A percentile compares a stretch with the other conserved stretches of the same genome.
Evolutionary conservation across 2,329 filamentous ascomycete genomes (phyloP).

Genomic region (Trichoderma endophyticum): DNA sequence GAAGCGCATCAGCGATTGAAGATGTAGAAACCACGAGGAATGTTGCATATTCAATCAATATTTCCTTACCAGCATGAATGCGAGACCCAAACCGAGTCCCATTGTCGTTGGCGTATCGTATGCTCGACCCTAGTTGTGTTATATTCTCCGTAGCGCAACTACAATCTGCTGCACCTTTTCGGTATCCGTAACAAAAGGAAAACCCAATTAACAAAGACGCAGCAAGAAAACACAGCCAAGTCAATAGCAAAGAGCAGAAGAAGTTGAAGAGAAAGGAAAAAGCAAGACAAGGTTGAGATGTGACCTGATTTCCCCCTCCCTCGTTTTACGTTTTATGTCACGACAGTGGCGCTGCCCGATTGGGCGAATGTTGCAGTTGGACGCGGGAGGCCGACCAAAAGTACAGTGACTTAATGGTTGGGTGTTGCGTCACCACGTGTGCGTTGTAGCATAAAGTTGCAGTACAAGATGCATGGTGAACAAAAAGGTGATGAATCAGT

Average conservation of each 20-base stretch:
- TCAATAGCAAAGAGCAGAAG: too few relatives aligned
- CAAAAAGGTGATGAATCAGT: not conserved
- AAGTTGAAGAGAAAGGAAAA: not conserved
- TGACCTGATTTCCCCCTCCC: not conserved
- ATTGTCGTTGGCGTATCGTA: not conserved
- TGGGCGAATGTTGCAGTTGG: not conserved
- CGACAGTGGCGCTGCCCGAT: constrained; percentile 11
- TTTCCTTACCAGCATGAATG: constrained; percentile 32
- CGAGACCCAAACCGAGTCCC: constrained; percentile 28
- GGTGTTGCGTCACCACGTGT: not conserved
- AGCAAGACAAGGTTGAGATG: not conserved
- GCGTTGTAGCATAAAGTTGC: not conserved
- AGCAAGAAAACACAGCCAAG: too few relatives aligned
- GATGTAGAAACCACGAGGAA: not conserved
- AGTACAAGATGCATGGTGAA: not conserved
- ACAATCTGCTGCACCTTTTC: not conserved
- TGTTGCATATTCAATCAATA: not conserved
- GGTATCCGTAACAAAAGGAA: not conserved
- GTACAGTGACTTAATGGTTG: not conserved
- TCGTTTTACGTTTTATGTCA: not conserved
- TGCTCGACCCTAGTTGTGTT: not conserved
- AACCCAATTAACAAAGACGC: not conserved
- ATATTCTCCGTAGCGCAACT: not conserved
- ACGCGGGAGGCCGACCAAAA: not conserved
- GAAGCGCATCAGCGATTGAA: not conserved